Conservation (phyloP, 257 asterid species). For the Przewalskia tangutica region DNA sequence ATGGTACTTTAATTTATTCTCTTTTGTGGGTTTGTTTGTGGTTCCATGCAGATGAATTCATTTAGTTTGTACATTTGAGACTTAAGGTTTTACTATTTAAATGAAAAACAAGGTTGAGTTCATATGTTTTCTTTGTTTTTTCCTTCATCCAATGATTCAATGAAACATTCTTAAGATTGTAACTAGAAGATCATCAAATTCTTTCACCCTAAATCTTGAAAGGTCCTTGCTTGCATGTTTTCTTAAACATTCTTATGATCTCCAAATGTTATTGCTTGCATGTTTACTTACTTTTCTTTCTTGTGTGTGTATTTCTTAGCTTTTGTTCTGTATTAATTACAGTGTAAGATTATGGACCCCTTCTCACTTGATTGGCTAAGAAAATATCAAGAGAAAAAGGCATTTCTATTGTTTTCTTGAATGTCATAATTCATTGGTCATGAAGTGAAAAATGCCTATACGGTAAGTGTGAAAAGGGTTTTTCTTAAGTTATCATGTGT, state of each 20-base stretch:
- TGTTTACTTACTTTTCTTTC: background rate
- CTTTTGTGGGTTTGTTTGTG: background rate
- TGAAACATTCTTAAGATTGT: background rate
- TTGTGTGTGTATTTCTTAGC: background rate
- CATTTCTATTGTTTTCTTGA: background rate
- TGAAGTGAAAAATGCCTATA: slow-evolving; percentile 15
- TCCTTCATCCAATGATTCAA: background rate
- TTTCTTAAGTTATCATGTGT: slow-evolving; percentile 29
- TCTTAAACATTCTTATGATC: too few species aligned
- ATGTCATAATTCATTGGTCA: background rate
- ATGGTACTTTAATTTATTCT: background rate
- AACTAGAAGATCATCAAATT: background rate
- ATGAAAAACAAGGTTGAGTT: background rate
- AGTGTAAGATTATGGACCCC: background rate
- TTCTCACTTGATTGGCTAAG: background rate
- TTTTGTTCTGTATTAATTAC: background rate
- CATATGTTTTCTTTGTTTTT: background rate
- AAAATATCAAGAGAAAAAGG: background rate
- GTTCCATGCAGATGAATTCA: background rate
- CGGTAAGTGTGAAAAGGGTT: slow-evolving; percentile 27
- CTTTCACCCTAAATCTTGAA: background rate
- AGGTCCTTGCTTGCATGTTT: background rate
- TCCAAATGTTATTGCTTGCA: too few species aligned
- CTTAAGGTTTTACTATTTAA: background rate
- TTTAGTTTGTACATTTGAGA: background rate